phyloP scores from a whole-genome alignment of 2,329 filamentous ascomycete genomes.

The Fonsecaea pugnacius region DNA sequence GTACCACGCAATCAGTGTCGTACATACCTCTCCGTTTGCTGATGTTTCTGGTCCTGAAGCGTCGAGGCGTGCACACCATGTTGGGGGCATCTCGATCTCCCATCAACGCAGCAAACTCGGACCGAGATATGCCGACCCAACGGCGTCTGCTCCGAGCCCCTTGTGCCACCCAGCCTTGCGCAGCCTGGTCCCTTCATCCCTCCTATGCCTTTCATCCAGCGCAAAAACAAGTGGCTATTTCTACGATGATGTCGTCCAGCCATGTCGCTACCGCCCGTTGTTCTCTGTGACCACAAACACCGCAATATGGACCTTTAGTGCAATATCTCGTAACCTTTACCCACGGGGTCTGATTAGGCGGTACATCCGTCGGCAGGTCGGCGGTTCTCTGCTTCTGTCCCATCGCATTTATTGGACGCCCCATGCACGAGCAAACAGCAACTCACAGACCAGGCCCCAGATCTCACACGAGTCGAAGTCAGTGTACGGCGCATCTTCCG shows the following conservation, averaged over 20 bases:
- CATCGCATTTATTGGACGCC: background rate
- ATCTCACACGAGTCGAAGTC: background rate
- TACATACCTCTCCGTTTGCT: background rate
- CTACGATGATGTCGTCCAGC: no score
- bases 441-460: background rate
- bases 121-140: background rate
- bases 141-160: slow-evolving; percentile 1
- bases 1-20: background rate
- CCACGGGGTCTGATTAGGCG: no score
- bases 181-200: background rate
- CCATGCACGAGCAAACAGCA: background rate
- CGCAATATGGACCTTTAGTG: no score
- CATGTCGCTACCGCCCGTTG: no score
- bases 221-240: no score
- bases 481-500: slow-evolving; percentile 5
- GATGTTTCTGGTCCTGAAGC: background rate
- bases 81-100: background rate
- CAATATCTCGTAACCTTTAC: no score
- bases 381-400: no score
- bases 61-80: background rate
- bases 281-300: no score
- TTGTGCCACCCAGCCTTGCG: background rate
- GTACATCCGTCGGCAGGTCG: no score
- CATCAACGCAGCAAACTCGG: background rate
- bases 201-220: no score